A percentile compares a stretch with the other conserved stretches of the same genome.
These are phyloP conservation scores for Colletotrichum sp. DNA, from an alignment of 2,329 filamentous ascomycete species.

Conservation along the genomic window DNA sequence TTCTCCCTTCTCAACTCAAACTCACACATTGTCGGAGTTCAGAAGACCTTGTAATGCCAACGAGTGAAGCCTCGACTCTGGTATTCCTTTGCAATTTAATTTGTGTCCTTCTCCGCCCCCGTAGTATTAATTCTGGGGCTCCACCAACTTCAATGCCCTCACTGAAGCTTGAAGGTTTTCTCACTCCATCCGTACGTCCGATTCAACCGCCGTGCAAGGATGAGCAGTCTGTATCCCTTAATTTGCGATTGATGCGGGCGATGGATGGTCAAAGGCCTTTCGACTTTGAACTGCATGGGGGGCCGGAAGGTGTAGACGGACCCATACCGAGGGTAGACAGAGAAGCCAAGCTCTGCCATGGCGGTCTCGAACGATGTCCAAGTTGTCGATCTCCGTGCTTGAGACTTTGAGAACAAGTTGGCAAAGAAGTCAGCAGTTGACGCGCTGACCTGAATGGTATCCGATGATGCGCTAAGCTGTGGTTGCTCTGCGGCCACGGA, in stretches of 20 bases:
- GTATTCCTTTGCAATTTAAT: neutral
- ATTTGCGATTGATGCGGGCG: conserved; percentile 30
- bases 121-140: neutral
- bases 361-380: conserved; percentile 45
- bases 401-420: conserved; percentile 34
- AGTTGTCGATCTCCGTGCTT: conserved; percentile 33
- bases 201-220: conserved; percentile 34
- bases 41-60: neutral
- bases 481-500: neutral
- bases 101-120: neutral
- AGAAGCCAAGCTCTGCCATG: conserved; percentile 47
- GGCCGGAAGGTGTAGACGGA: conserved; percentile 46
- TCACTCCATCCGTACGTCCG: conserved; percentile 40
- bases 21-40: neutral
- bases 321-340: conserved; percentile 42
- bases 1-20: neutral
- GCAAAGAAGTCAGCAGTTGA: conserved; percentile 43
- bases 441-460: conserved; percentile 39
- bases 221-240: conserved; percentile 33
- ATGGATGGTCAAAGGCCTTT: neutral
- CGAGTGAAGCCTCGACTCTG: neutral
- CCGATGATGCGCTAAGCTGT: neutral
- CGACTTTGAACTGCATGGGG: conserved; percentile 25
- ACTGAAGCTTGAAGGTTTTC: conserved; percentile 29
- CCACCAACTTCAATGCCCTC: neutral